phyloP scores from a whole-genome alignment of 169 alveolate species.

The Theileria parva region DNA sequence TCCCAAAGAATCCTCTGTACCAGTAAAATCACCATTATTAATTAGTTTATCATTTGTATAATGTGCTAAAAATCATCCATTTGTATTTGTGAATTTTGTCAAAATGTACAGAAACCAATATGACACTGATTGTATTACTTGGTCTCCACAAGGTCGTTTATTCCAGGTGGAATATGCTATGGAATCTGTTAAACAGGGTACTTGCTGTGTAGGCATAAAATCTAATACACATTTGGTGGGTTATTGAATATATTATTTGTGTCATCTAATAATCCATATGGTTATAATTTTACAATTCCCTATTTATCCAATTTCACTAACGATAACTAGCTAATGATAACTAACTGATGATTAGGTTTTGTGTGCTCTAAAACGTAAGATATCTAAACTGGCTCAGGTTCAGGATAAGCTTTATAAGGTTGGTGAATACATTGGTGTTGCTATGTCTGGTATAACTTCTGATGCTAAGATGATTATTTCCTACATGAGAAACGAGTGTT shows the following conservation, averaged over 20 bases:
- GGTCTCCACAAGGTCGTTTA: constrained; percentile 93
- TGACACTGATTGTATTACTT: constrained; percentile 92
- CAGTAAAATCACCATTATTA: neutral
- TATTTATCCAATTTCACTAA: neutral
- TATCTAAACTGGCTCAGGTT: constrained; percentile 90
- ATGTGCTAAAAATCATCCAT: neutral
- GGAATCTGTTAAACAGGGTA: constrained; percentile 97
- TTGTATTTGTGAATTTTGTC: neutral
- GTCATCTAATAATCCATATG: constrained; percentile 6
- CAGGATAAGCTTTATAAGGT: constrained; percentile 93
- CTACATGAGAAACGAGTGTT: constrained; percentile 89
- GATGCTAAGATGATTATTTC: constrained; percentile 90
- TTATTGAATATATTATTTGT: constrained; percentile 19
- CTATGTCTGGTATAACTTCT: constrained; percentile 98
- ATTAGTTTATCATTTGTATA: neutral
- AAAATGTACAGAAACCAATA: constrained; percentile 90
- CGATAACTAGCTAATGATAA: neutral
- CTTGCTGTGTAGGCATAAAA: constrained; percentile 88
- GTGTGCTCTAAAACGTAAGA: constrained; percentile 86
- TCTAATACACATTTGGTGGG: constrained; percentile 87
- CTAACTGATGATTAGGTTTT: constrained; percentile 74
- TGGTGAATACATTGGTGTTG: constrained; percentile 95
- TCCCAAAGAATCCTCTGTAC: neutral
- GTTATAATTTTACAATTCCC: neutral
- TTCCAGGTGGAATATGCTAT: constrained; percentile 95